A percentile compares a stretch with the other conserved stretches of the same genome.
These are phyloP conservation scores for Globisporangium middletonii DNA, from an alignment of 352 stramenopile genomes.

Conservation along the genomic window DNA sequence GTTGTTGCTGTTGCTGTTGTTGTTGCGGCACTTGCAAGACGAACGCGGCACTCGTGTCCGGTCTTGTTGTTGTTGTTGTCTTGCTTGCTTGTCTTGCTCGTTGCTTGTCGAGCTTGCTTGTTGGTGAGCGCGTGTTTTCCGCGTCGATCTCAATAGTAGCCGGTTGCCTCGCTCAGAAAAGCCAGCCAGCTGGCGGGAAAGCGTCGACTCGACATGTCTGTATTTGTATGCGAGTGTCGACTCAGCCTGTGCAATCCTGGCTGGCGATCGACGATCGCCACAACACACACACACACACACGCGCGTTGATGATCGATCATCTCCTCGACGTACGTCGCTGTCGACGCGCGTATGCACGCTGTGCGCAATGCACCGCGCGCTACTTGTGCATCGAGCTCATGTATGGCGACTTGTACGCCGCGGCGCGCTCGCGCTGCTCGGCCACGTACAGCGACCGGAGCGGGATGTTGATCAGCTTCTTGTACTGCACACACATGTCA, in stretches of 20 bases:
- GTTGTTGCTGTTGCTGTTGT: no score
- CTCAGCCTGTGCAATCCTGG: neutral
- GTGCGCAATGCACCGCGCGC: neutral
- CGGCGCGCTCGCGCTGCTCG: constrained; percentile 34
- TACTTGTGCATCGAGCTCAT: constrained; percentile 78
- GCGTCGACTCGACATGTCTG: neutral
- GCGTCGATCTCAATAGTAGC: no score
- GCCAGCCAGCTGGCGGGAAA: no score
- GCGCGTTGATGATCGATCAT: no score
- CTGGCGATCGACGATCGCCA: neutral
- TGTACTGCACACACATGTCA: constrained; percentile 47
- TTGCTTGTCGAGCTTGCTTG: neutral
- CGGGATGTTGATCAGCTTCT: constrained; percentile 65
- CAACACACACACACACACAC: neutral
- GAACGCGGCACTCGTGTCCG: neutral
- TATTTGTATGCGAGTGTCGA: neutral
- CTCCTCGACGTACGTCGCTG: no score
- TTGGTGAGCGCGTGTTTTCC: neutral
- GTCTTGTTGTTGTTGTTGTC: neutral
- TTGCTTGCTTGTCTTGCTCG: no score
- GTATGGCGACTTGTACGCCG: constrained; percentile 63
- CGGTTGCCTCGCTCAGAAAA: no score
- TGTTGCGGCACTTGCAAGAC: no score
- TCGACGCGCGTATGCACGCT: neutral
- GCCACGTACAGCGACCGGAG: constrained; percentile 36